phyloP scores from a whole-genome alignment of 2,329 filamentous ascomycete genomes.

The Fusarium praegraminearum region DNA sequence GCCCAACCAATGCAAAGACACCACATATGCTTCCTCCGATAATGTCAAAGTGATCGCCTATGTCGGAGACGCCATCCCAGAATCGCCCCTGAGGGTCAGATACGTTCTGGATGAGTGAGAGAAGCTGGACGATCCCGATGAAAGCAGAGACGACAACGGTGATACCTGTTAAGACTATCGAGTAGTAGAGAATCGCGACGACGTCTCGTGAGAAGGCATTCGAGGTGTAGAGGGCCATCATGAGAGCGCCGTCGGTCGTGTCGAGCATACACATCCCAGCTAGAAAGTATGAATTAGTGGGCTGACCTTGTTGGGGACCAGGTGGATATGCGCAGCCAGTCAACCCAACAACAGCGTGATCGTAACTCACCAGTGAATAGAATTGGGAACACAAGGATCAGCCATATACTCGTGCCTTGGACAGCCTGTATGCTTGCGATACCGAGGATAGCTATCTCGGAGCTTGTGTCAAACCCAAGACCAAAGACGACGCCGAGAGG shows the following conservation, averaged over 20 bases:
- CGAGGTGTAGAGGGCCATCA: constrained; percentile 93
- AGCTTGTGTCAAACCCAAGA: constrained; percentile 94
- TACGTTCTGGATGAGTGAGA: constrained; percentile 82
- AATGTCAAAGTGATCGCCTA: constrained; percentile 85
- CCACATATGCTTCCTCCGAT: constrained; percentile 90
- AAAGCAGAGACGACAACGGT: constrained; percentile 87
- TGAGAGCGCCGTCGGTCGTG: constrained; percentile 90
- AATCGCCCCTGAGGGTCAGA: constrained; percentile 80
- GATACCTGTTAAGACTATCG: constrained; percentile 84
- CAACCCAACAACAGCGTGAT: not conserved
- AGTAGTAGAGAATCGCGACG: constrained; percentile 95
- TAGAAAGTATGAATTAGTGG: constrained; percentile 44
- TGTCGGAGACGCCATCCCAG: constrained; percentile 86
- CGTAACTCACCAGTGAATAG: constrained; percentile 80
- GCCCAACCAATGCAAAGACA: constrained; percentile 82
- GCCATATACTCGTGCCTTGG: constrained; percentile 89
- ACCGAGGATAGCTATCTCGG: constrained; percentile 90
- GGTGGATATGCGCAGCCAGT: not conserved
- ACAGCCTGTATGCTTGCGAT: constrained; percentile 90
- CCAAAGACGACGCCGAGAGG: constrained; percentile 90
- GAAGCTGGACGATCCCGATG: constrained; percentile 86
- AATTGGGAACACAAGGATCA: constrained; percentile 91
- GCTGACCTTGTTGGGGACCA: not conserved
- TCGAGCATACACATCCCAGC: constrained; percentile 96
- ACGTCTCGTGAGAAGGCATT: constrained; percentile 81